Percentiles rank a stretch among this genome's conserved stretches.
Evolutionary conservation across 805 yeast species (phyloP).

Genomic region (Barnettozyma sucrosica): DNA sequence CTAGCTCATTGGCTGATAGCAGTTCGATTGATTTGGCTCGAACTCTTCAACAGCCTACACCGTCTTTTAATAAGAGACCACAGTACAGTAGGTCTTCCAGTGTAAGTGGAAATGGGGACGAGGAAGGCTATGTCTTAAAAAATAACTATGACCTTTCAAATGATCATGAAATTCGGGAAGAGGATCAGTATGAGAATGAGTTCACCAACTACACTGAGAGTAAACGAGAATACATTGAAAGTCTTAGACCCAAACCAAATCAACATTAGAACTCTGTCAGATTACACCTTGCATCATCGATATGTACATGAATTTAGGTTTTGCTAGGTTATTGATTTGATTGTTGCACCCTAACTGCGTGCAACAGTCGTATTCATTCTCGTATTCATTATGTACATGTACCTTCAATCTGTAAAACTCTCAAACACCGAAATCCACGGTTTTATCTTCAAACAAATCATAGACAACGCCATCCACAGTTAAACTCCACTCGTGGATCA

Average conservation of each 20-base stretch:
- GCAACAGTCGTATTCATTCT: background rate
- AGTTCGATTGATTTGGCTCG: conserved; percentile 20
- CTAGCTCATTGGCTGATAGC: conserved; percentile 9
- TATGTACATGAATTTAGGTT: background rate
- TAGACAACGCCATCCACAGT: conserved; percentile 38
- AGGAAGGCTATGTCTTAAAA: conserved; percentile 26
- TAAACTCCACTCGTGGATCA: conserved; percentile 59
- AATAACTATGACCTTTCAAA: conserved; percentile 29
- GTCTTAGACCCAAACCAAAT: conserved; percentile 32
- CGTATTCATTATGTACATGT: background rate
- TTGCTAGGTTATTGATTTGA: background rate
- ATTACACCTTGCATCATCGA: background rate
- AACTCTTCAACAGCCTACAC: conserved; percentile 23
- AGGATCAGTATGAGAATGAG: conserved; percentile 40
- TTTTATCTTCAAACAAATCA: conserved; percentile 46
- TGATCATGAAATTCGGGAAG: conserved; percentile 33
- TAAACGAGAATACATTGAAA: conserved; percentile 36
- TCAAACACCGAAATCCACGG: conserved; percentile 27
- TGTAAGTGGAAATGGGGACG: conserved; percentile 10
- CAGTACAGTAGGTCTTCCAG: conserved; percentile 11
- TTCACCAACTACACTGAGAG: conserved; percentile 40
- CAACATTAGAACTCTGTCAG: conserved; percentile 1
- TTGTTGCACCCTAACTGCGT: too few relatives aligned
- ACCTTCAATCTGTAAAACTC: background rate
- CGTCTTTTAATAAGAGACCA: conserved; percentile 20